phyloP scores from a whole-genome alignment of 805 yeast genomes.

The Saccharomycopsis sp. region DNA sequence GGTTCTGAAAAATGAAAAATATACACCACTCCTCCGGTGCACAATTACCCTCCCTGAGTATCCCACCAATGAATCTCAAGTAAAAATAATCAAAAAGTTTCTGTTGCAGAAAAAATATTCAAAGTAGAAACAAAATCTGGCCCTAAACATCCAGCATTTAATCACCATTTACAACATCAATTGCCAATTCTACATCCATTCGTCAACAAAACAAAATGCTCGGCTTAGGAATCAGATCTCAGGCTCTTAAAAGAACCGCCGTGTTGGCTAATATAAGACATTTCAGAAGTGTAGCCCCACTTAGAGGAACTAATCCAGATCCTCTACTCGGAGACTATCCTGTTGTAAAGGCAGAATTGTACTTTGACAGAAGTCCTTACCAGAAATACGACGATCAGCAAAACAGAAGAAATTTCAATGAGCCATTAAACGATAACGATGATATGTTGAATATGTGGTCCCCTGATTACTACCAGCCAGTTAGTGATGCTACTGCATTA shows the following conservation, averaged over 20 bases:
- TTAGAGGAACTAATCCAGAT: slow-evolving; percentile 8
- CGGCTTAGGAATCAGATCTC: slow-evolving; percentile 3
- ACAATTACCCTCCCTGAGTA: neutral
- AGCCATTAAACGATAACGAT: slow-evolving; percentile 64
- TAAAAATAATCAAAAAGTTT: neutral
- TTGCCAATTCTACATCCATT: too few relatives aligned
- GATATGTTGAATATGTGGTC: slow-evolving; percentile 82
- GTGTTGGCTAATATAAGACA: neutral
- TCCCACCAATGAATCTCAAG: neutral
- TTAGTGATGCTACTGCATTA: slow-evolving; percentile 54
- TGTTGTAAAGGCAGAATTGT: slow-evolving; percentile 48
- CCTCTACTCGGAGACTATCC: slow-evolving; percentile 46
- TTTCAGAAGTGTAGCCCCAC: slow-evolving; percentile 12
- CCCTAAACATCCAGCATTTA: neutral
- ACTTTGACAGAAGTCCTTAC: slow-evolving; percentile 66
- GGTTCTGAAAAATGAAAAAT: too few relatives aligned
- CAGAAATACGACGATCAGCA: slow-evolving; percentile 73
- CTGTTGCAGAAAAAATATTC: neutral
- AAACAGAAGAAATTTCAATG: slow-evolving; percentile 69
- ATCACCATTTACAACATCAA: too few relatives aligned
- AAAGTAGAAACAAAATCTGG: neutral
- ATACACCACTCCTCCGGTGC: too few relatives aligned
- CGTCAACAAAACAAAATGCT: too few relatives aligned
- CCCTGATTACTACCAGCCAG: slow-evolving; percentile 64
- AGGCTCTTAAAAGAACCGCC: neutral